These are phyloP conservation scores for Termitomyces sp. DNA, from an alignment of 768 basidiomycete species.

Conservation along the genomic window DNA sequence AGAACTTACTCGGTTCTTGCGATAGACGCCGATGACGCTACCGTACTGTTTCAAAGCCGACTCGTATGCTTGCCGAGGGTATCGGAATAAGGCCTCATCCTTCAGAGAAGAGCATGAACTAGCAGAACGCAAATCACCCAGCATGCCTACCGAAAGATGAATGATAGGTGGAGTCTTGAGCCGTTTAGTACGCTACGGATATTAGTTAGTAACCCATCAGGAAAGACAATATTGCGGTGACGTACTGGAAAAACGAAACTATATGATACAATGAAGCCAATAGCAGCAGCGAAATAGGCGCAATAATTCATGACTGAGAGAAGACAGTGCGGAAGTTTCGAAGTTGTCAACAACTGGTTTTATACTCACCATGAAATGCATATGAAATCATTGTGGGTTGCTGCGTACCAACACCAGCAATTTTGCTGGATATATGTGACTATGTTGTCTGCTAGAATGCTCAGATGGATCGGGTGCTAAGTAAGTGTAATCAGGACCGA, in stretches of 20 bases:
- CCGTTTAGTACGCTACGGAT: not conserved
- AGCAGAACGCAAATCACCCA: not conserved
- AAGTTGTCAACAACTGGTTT: no score
- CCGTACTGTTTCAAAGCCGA: conserved; percentile 2
- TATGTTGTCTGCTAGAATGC: no score
- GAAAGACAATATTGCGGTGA: no score
- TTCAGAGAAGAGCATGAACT: not conserved
- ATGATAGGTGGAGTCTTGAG: conserved; percentile 6
- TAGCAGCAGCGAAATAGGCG: not conserved
- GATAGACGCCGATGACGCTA: conserved; percentile 4
- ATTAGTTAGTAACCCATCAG: no score
- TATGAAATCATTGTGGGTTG: no score
- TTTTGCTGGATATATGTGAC: no score
- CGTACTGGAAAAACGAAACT: not conserved
- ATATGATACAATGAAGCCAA: not conserved
- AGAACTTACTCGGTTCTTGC: conserved; percentile 5
- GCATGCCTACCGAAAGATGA: not conserved
- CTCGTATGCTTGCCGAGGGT: conserved; percentile 6
- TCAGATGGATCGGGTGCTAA: no score
- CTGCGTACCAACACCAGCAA: no score
- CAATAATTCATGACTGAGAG: not conserved
- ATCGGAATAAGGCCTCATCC: conserved; percentile 1
- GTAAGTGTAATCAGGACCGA: no score
- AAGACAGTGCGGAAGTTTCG: no score
- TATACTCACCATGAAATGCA: no score